Evolutionary conservation across 306 rosid species (phyloP).

Genomic region (Pyrus pyrifolia): DNA sequence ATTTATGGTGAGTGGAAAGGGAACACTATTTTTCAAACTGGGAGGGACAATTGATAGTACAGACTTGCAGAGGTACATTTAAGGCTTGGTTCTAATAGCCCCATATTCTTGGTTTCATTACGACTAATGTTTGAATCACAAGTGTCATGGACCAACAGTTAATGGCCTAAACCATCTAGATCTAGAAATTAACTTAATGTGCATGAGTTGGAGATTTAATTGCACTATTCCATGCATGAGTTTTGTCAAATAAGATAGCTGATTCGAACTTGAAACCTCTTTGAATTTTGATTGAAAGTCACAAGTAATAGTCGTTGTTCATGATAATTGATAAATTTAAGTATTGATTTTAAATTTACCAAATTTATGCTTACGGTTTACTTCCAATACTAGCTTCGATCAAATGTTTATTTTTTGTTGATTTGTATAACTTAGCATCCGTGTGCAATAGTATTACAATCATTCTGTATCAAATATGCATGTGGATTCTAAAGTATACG

Average conservation of each 20-base stretch:
- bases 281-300: too few species aligned
- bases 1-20: slow-evolving; percentile 35
- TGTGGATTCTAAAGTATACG: neutral
- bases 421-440: neutral
- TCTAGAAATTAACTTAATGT: neutral
- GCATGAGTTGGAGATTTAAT: neutral
- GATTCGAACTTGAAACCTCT: too few species aligned
- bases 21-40: neutral
- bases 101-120: neutral
- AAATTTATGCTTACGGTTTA: neutral
- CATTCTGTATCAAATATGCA: neutral
- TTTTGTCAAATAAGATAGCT: too few species aligned
- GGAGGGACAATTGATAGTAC: slow-evolving; percentile 5
- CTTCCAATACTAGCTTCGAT: neutral
- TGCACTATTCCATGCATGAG: too few species aligned
- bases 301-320: neutral
- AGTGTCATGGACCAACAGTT: neutral
- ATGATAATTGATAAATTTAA: neutral
- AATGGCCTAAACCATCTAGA: neutral
- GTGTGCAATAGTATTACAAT: neutral
- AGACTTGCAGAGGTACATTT: slow-evolving; percentile 17
- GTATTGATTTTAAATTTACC: too few species aligned
- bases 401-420: neutral
- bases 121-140: neutral
- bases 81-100: neutral